Evolutionary conservation across 225 moss, liverwort and hornwort genomes (phyloP).

Genomic region (Antitrichia curtipendula): DNA sequence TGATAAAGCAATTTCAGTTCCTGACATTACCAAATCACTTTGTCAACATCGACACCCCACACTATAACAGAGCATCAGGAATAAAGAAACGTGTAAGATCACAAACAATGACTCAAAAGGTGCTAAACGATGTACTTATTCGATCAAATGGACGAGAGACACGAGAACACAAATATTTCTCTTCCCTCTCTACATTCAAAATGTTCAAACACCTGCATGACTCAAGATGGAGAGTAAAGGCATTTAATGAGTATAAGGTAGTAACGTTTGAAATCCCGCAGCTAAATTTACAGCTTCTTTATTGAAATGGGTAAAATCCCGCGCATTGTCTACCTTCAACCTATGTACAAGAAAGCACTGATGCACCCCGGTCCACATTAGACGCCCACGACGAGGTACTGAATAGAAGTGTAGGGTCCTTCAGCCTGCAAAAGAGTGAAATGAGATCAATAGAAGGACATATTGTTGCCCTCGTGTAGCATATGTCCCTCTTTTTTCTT

Average conservation of each 20-base stretch:
- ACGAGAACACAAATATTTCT: neutral
- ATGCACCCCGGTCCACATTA: neutral
- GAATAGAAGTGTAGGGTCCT: neutral
- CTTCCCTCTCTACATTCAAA: neutral
- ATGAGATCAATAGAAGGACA: slow-evolving; percentile 2
- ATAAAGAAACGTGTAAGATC: neutral
- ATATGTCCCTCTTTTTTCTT: slow-evolving; percentile 8
- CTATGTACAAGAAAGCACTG: slow-evolving; percentile 7
- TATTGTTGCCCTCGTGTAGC: slow-evolving; percentile 1
- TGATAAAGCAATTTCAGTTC: slow-evolving; percentile 15
- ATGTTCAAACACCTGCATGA: neutral
- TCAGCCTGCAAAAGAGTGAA: neutral
- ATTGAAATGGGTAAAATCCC: slow-evolving; percentile 9
- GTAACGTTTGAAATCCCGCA: neutral
- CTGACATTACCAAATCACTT: slow-evolving; percentile 16
- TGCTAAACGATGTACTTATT: neutral
- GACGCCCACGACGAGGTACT: neutral
- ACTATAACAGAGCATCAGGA: neutral
- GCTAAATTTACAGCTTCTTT: neutral
- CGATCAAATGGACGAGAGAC: neutral
- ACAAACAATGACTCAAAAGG: neutral
- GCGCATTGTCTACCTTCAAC: neutral
- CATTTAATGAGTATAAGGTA: neutral
- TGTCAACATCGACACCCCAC: neutral
- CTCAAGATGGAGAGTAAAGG: neutral